Conservation (phyloP, 305 asterid genomes). For the Solanum aculeatissimum region DNA sequence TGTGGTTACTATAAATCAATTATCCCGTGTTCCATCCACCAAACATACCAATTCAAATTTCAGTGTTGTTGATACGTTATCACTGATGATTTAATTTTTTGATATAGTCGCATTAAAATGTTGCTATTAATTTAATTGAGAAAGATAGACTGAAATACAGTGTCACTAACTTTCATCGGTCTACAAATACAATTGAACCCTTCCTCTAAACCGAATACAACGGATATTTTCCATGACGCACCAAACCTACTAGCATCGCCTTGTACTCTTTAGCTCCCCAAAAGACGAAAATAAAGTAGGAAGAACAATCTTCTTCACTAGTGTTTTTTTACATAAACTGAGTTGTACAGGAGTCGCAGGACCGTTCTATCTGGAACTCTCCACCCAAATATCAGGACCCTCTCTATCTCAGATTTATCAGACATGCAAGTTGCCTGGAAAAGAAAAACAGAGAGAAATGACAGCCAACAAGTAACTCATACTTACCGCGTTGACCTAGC, state of each 20-base stretch:
- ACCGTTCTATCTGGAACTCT: neutral
- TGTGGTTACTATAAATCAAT: too few species aligned
- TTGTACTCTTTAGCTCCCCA: neutral
- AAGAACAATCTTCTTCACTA: neutral
- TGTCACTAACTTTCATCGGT: neutral
- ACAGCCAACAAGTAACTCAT: conserved; percentile 32
- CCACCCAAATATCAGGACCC: neutral
- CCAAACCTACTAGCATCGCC: neutral
- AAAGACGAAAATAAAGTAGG: neutral
- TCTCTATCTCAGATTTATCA: neutral
- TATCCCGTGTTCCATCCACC: neutral
- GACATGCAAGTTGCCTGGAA: conserved; percentile 17
- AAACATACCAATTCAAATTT: neutral
- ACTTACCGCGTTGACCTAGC: conserved; percentile 34
- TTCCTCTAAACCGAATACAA: neutral
- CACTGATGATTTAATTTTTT: neutral
- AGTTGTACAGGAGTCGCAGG: neutral
- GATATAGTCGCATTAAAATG: neutral
- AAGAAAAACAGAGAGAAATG: conserved; percentile 23
- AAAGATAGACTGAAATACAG: neutral
- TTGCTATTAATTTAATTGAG: neutral
- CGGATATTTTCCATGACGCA: neutral
- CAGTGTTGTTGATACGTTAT: too few species aligned
- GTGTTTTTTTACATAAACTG: neutral
- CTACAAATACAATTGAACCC: neutral